Evolutionary conservation across 2,329 filamentous ascomycete species (phyloP), one percentile per base, ranked within the genome.

Genomic region (Neonectria faginata): DNA sequence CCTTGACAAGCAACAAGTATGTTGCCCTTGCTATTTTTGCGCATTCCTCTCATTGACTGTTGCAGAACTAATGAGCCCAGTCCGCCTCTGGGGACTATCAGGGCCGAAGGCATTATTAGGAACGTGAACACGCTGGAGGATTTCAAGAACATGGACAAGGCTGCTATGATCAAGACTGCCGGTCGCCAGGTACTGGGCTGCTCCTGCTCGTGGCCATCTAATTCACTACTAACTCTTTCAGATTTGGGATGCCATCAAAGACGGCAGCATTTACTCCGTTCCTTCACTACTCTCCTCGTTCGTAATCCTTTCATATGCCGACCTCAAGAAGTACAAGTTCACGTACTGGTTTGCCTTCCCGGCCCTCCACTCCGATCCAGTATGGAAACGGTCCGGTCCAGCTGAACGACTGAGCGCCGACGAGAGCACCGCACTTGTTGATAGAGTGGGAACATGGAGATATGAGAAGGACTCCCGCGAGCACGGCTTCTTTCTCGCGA

Each of bases 331-430:
- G 76, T 98, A 98, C 82, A 93, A 91, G 67, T 97, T 98, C 77
- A 93, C 91, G n/a, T 98, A 98, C 80, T 97, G 97, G 89, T 98
- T 98, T 79, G 95, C 92, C 5, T 99, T 97, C 75, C 96, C 96
- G 1, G 94, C 95, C 16, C 85, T 99, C 48, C 94, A 97, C 77
- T 97, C 95, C 4, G 91, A 95, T 59, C 93, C 93, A 2, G 84
- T 86, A 29, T 99, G 96, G 96, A 90, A 88, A 71, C 83, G 90
- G 56, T 79, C 84, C 2, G 85, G 83, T 2, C 82, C 82, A 9
- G 81, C 87, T 52, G 80, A 83, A 57, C 84, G 78, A 52, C 80
- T 98, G 52, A 87, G 84, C 3, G 76, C 86, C 2, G 82, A 86
- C 66, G 95, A 98, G 78, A 95, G 91, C 62, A 90, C 89, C 2